phyloP scores from a whole-genome alignment of 768 basidiomycete species.

The Asterophora parasitica region DNA sequence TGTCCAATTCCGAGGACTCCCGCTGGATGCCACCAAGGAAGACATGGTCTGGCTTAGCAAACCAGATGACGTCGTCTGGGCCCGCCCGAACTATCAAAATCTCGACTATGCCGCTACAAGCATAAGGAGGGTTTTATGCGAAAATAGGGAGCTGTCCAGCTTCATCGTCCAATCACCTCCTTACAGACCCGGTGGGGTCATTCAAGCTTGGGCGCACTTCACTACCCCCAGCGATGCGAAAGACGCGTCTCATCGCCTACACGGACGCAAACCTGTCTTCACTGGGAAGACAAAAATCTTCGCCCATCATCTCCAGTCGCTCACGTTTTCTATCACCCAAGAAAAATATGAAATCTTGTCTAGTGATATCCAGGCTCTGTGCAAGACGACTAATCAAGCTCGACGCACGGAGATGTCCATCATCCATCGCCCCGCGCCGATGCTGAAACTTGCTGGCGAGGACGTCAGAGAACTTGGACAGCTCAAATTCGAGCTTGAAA shows the following conservation, averaged over 20 bases:
- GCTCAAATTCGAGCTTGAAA: constrained; percentile 59
- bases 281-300: constrained; percentile 42
- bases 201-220: constrained; percentile 57
- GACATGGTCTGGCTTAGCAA: constrained; percentile 42
- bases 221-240: constrained; percentile 47
- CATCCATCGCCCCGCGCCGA: constrained; percentile 17
- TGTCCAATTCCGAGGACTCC: constrained; percentile 55
- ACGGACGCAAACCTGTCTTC: constrained; percentile 40
- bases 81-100: constrained; percentile 37
- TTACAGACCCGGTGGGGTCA: constrained; percentile 36
- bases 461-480: constrained; percentile 44
- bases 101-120: constrained; percentile 37
- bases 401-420: constrained; percentile 24
- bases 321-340: constrained; percentile 40
- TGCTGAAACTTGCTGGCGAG: constrained; percentile 47
- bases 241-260: constrained; percentile 41
- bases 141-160: constrained; percentile 25
- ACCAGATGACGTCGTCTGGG: constrained; percentile 48
- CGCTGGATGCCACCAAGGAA: constrained; percentile 35
- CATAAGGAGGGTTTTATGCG: constrained; percentile 36
- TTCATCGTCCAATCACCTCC: constrained; percentile 50
- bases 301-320: constrained; percentile 50
- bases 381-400: constrained; percentile 28
- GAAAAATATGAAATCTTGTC: constrained; percentile 35
- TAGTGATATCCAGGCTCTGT: constrained; percentile 43